A percentile compares a stretch with the other conserved stretches of the same genome.
These are phyloP conservation scores for Pelargonium cotyledonis DNA, from an alignment of 441 rosid species.

Conservation along the genomic window DNA sequence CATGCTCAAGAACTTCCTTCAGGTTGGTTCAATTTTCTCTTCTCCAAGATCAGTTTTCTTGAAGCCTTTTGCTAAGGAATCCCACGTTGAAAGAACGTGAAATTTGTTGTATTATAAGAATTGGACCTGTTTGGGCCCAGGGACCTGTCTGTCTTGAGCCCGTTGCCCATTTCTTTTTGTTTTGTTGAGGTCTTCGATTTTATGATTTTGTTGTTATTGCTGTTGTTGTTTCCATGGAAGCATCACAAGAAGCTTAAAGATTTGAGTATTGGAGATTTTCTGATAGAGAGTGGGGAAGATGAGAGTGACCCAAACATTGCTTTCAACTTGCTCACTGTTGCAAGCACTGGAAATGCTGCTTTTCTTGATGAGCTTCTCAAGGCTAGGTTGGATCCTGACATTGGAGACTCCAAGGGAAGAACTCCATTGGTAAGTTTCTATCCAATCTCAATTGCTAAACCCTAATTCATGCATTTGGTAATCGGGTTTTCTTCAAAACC, in stretches of 20 bases:
- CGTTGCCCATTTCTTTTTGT: neutral
- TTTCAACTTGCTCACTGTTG: conserved; percentile 51
- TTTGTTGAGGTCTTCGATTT: neutral
- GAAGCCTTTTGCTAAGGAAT: neutral
- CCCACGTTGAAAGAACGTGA: too few species aligned
- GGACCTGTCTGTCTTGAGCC: too few species aligned
- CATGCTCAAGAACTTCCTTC: conserved; percentile 63
- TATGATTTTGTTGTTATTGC: neutral
- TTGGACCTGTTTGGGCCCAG: too few species aligned
- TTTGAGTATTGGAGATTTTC: conserved; percentile 38
- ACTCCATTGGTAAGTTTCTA: conserved; percentile 59
- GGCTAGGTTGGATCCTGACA: conserved; percentile 67
- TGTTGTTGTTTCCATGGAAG: conserved; percentile 29
- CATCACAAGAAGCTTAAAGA: conserved; percentile 53
- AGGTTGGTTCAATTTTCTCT: conserved; percentile 28
- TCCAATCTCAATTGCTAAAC: neutral
- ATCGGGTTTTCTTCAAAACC: neutral
- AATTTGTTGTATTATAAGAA: too few species aligned
- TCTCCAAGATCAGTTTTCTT: neutral
- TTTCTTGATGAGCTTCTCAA: conserved; percentile 76
- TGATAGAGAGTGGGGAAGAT: conserved; percentile 36
- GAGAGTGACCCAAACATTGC: conserved; percentile 39
- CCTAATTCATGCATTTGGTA: too few species aligned
- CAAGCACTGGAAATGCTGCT: conserved; percentile 71
- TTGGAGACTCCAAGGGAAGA: conserved; percentile 61